Evolutionary conservation across 257 asterid genomes (phyloP), one percentile per base, ranked within the genome.

Genomic region (Fraxinus excelsior): DNA sequence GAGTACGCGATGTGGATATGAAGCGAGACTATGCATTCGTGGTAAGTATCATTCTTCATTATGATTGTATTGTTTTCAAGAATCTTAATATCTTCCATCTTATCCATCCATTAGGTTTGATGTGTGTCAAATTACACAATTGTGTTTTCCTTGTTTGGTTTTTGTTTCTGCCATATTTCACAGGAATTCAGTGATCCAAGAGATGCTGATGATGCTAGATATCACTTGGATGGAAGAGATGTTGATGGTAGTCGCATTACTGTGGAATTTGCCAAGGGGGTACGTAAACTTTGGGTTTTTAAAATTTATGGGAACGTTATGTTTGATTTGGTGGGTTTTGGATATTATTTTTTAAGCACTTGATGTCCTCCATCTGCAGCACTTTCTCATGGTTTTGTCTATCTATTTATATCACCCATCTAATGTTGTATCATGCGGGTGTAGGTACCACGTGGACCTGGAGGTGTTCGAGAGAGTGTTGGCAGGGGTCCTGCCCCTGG

Each of bases 1-100:
- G 99, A 96, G 97, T 96, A 85, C 97, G 98, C 31, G 96, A 93
- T 76, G 99, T 96, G 98, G 98, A 96, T 87, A 91, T 96, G 99
- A 96, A 93, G 94, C 95, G 92, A 82, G 99, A 96, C 90, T 93
- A 91, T 80, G 98, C 99, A 85, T 96, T 96, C 70, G 97, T 95
- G 77, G 99, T 95, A 93, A 77, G 99, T 84, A 74, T 67, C 76
- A 7, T 76, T 75, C 28, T 67, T 76, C n/a, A 73, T 49, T 28
- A 0, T 66, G 2, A 42, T 56, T 53, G 31, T 67, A 26, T 26
- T 26, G 28, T 26, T 64, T 8, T 26, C 10, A 2, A 4, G 49
- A 16, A 6, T 58, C 31, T 7, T 53, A 11, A n/a, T 74, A 38
- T 73, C 16, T 40, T 49, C 60, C 34, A 29, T 73, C 14, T 77